Percentiles rank a stretch among this genome's conserved stretches.
phyloP scores from a whole-genome alignment of 73 alveolate genomes.

The Urostyla sp. region DNA sequence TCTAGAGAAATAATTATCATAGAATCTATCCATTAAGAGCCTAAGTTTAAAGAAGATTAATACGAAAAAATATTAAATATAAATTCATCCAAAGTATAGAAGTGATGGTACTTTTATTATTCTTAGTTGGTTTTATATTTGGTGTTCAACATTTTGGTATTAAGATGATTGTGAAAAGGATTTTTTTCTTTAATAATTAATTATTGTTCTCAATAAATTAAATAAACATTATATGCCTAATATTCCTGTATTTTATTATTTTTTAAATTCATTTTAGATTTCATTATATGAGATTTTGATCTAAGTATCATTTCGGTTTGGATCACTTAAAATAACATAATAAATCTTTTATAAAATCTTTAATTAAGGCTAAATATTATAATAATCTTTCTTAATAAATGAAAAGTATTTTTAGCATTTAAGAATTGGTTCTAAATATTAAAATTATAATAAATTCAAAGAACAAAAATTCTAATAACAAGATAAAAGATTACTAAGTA shows the following conservation, averaged over 20 bases:
- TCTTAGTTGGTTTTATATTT: constrained; percentile 41
- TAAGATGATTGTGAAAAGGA: constrained; percentile 35
- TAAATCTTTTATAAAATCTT: not conserved
- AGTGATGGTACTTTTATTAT: constrained; percentile 28
- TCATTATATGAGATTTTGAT: constrained; percentile 22
- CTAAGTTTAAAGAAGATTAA: not conserved
- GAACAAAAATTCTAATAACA: too few relatives aligned
- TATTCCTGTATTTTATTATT: too few relatives aligned
- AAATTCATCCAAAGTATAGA: constrained; percentile 8
- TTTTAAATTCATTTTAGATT: too few relatives aligned
- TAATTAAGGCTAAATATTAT: too few relatives aligned
- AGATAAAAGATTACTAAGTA: too few relatives aligned
- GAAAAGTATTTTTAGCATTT: too few relatives aligned
- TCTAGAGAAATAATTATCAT: too few relatives aligned
- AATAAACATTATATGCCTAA: constrained; percentile 32
- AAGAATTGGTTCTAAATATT: too few relatives aligned
- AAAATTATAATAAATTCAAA: too few relatives aligned
- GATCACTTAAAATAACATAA: constrained; percentile 30
- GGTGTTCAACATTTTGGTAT: constrained; percentile 44
- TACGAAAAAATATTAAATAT: constrained; percentile 18
- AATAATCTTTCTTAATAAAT: too few relatives aligned
- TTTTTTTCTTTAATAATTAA: constrained; percentile 18
- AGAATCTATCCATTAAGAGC: too few relatives aligned
- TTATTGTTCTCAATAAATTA: constrained; percentile 10
- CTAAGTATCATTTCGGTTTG: constrained; percentile 32